Evolutionary conservation across 345 rosid genomes (phyloP).

Genomic region (Mercurialis annua): DNA sequence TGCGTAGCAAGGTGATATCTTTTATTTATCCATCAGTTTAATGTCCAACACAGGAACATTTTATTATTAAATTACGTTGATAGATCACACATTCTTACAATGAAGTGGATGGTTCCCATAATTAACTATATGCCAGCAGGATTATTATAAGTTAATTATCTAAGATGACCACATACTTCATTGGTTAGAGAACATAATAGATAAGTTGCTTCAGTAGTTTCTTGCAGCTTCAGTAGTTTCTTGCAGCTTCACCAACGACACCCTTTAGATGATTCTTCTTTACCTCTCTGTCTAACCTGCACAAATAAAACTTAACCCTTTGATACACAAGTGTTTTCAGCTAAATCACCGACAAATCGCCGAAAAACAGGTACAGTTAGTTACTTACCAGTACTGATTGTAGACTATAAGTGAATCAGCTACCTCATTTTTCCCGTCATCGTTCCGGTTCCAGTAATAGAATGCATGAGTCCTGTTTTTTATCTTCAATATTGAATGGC

Average conservation of each 20-base stretch:
- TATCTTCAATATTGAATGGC: conserved; percentile 82
- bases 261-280: conserved; percentile 47
- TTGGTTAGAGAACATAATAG: no score
- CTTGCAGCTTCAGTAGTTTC: conserved; percentile 14
- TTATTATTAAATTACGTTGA: no score
- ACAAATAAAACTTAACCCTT: not conserved
- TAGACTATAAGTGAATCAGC: conserved; percentile 56
- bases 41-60: no score
- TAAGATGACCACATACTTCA: no score
- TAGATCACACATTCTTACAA: no score
- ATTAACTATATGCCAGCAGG: no score
- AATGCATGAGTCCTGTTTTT: conserved; percentile 80
- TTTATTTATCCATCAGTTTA: no score
- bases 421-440: conserved; percentile 73
- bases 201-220: no score
- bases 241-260: conserved; percentile 25
- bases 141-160: no score
- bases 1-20: no score
- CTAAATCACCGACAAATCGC: no score
- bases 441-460: conserved; percentile 92
- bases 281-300: conserved; percentile 67
- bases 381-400: conserved; percentile 79
- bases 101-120: no score
- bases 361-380: not conserved
- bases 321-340: not conserved